Evolutionary conservation across 139 green algal genomes (phyloP).

Genomic region (Axilococcus clingmanii): DNA sequence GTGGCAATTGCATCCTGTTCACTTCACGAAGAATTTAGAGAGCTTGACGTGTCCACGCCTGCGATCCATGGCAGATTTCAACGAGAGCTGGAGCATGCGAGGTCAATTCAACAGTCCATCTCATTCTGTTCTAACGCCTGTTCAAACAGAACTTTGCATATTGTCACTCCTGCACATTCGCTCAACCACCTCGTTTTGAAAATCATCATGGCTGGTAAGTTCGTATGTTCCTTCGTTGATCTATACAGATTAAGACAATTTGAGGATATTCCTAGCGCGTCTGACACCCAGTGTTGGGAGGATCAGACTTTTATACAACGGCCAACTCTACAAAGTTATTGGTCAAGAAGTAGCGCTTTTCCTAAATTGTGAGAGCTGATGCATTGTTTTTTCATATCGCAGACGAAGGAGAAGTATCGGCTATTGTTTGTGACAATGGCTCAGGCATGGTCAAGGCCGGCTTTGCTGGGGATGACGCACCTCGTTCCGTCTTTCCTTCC

Average conservation of each 20-base stretch:
- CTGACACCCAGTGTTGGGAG: not conserved
- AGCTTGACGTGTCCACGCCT: too few species aligned
- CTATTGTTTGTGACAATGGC: constrained; percentile 97
- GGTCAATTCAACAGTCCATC: too few species aligned
- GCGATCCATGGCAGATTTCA: too few species aligned
- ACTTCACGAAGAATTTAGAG: too few species aligned
- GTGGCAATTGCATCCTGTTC: too few species aligned
- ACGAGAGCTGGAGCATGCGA: too few species aligned
- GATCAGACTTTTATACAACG: constrained; percentile 1
- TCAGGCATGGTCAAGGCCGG: constrained; percentile 95
- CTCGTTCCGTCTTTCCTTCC: constrained; percentile 89
- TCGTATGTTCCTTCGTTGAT: not conserved
- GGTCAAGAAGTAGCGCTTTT: not conserved
- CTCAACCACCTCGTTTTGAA: too few species aligned
- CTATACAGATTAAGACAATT: not conserved
- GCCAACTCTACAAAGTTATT: not conserved
- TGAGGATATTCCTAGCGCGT: not conserved
- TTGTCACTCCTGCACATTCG: too few species aligned
- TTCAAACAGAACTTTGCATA: too few species aligned
- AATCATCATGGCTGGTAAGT: too few species aligned
- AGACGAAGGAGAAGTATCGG: constrained; percentile 82
- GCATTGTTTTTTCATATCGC: constrained; percentile 12
- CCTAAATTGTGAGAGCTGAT: not conserved
- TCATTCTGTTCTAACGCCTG: too few species aligned
- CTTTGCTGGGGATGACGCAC: constrained; percentile 96